Evolutionary conservation across 352 stramenopile genomes (phyloP).

Genomic region (Peronospora destructor): DNA sequence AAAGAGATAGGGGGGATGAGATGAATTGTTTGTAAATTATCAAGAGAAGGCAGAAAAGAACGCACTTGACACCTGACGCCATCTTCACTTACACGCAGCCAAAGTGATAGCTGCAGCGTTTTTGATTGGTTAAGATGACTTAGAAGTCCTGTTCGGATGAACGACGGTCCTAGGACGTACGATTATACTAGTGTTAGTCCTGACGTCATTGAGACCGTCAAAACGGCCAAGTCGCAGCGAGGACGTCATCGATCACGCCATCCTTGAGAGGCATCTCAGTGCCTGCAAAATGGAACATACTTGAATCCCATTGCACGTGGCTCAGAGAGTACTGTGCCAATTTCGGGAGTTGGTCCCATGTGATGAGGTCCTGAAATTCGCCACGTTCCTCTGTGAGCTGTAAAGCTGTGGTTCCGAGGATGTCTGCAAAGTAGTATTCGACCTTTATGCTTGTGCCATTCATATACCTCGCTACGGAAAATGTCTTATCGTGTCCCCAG

Average conservation of each 20-base stretch:
- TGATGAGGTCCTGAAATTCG: constrained; percentile 25
- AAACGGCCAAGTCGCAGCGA: constrained; percentile 22
- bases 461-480: constrained; percentile 6
- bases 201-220: background rate
- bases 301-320: constrained; percentile 18
- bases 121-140: background rate
- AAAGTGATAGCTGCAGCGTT: too few species aligned
- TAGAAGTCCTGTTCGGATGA: background rate
- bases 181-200: background rate
- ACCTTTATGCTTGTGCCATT: constrained; percentile 18
- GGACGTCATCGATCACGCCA: constrained; percentile 14
- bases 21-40: background rate
- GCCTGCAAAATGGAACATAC: background rate
- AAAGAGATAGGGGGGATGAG: background rate
- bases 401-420: constrained; percentile 20
- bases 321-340: constrained; percentile 21
- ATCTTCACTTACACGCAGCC: constrained; percentile 18
- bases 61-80: constrained; percentile 47
- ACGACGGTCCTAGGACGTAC: background rate
- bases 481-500: constrained; percentile 9
- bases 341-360: constrained; percentile 20
- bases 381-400: constrained; percentile 16
- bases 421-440: constrained; percentile 22
- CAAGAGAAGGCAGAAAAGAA: constrained; percentile 2
- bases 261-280: constrained; percentile 23